Conservation (phyloP, 2,329 filamentous ascomycete genomes). For the Penicillium sp. region DNA sequence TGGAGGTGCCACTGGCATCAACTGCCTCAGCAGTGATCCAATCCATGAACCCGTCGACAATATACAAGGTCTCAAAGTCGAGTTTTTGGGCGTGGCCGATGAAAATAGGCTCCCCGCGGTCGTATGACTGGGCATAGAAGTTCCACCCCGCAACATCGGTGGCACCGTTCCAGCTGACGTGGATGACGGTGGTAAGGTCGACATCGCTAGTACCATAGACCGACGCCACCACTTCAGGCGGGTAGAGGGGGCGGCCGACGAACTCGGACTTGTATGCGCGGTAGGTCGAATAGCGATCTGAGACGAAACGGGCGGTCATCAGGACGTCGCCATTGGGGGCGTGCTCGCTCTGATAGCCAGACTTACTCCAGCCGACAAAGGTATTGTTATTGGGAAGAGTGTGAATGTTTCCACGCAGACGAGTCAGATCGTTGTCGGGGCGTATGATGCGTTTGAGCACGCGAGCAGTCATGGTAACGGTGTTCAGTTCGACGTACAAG, state of each 20-base stretch:
- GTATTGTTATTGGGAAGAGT: constrained; percentile 37
- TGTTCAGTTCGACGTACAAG: constrained; percentile 35
- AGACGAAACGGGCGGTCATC: constrained; percentile 38
- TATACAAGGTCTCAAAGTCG: constrained; percentile 38
- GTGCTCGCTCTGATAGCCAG: constrained; percentile 39
- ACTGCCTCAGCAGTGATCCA: constrained; percentile 27
- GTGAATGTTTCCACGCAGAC: constrained; percentile 38
- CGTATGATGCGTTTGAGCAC: constrained; percentile 32
- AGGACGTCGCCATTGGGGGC: constrained; percentile 34
- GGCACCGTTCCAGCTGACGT: constrained; percentile 33
- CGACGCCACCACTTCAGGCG: constrained; percentile 34
- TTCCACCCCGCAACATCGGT: constrained; percentile 37
- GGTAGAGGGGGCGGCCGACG: constrained; percentile 31
- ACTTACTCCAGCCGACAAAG: constrained; percentile 39
- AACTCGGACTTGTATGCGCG: constrained; percentile 43
- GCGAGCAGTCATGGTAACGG: constrained; percentile 29
- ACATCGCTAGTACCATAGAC: constrained; percentile 29
- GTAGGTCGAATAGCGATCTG: constrained; percentile 39
- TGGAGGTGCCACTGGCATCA: constrained; percentile 17
- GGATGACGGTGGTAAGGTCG: constrained; percentile 21
- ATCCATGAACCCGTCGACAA: constrained; percentile 30
- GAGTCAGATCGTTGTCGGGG: constrained; percentile 35
- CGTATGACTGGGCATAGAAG: constrained; percentile 27
- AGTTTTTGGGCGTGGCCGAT: constrained; percentile 28
- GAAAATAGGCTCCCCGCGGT: constrained; percentile 15